Conservation (phyloP, 768 basidiomycete genomes). For the Suillus tomentosus region DNA sequence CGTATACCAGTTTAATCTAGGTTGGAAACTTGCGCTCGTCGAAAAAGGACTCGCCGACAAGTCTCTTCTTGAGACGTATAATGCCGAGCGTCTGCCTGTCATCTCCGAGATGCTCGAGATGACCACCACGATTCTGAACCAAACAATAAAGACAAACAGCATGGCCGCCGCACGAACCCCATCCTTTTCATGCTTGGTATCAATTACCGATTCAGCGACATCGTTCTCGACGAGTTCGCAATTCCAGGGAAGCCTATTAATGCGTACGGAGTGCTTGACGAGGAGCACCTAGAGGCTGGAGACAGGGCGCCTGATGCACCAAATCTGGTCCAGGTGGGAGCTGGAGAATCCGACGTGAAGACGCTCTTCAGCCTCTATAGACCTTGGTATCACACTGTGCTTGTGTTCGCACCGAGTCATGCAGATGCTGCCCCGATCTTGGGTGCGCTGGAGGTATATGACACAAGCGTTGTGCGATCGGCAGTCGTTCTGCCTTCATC, state of each 20-base stretch:
- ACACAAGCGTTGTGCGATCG: background rate
- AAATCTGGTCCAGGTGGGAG: slow-evolving; percentile 20
- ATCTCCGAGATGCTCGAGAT: slow-evolving; percentile 31
- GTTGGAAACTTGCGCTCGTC: slow-evolving; percentile 30
- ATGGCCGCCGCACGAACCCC: slow-evolving; percentile 17
- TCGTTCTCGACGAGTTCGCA: slow-evolving; percentile 15
- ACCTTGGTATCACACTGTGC: slow-evolving; percentile 16
- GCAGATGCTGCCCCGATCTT: slow-evolving; percentile 14
- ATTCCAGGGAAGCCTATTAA: background rate
- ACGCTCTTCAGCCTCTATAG: slow-evolving; percentile 32
- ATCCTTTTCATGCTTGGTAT: slow-evolving; percentile 34
- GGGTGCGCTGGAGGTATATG: background rate
- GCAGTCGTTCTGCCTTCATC: slow-evolving; percentile 10
- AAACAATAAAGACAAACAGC: slow-evolving; percentile 1
- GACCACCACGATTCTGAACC: slow-evolving; percentile 20
- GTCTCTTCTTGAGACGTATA: slow-evolving; percentile 28
- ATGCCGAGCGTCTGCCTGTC: slow-evolving; percentile 29
- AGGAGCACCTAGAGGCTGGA: slow-evolving; percentile 15
- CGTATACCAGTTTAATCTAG: slow-evolving; percentile 21
- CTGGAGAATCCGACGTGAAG: slow-evolving; percentile 13
- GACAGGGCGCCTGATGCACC: slow-evolving; percentile 16
- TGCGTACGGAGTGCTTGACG: slow-evolving; percentile 14
- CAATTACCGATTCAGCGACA: slow-evolving; percentile 19
- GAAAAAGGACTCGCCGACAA: slow-evolving; percentile 24
- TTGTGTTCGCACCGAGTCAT: slow-evolving; percentile 16